Percentiles rank a stretch among this genome's conserved stretches.
phyloP scores from a whole-genome alignment of 163 green algal genomes.

The Scenedesmus sp. region DNA sequence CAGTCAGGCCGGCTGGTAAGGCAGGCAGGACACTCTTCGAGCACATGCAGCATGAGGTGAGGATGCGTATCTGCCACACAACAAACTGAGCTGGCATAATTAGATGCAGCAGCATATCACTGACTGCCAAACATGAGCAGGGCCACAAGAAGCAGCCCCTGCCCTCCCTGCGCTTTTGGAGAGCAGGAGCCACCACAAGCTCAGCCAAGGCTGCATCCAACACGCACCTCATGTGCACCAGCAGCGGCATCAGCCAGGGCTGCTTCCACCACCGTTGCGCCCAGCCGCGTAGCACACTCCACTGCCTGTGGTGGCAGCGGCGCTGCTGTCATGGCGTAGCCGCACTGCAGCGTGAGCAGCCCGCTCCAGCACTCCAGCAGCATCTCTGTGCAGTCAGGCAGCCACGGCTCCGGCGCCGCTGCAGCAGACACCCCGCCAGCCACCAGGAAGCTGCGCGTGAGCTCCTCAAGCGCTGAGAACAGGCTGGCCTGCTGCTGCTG shows the following conservation, averaged over 20 bases:
- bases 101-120: too few relatives aligned
- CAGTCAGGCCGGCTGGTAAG: neutral
- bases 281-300: conserved; percentile 50
- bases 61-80: too few relatives aligned
- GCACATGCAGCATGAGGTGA: neutral
- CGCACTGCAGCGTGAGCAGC: conserved; percentile 59
- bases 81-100: too few relatives aligned
- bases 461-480: conserved; percentile 59
- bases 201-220: neutral
- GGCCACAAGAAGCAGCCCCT: neutral
- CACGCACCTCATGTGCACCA: conserved; percentile 57
- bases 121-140: too few relatives aligned
- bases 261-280: conserved; percentile 58
- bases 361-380: conserved; percentile 75
- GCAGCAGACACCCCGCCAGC: conserved; percentile 35
- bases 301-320: conserved; percentile 21
- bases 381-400: conserved; percentile 67
- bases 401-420: conserved; percentile 57
- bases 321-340: conserved; percentile 29
- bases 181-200: neutral
- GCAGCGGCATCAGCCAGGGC: conserved; percentile 59
- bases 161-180: neutral
- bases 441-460: conserved; percentile 45
- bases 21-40: neutral
- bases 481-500: conserved; percentile 10